These are phyloP conservation scores for Cutaneotrichosporon cyanovorans DNA, from an alignment of 1,284 basidiomycete species.

Conservation along the genomic window DNA sequence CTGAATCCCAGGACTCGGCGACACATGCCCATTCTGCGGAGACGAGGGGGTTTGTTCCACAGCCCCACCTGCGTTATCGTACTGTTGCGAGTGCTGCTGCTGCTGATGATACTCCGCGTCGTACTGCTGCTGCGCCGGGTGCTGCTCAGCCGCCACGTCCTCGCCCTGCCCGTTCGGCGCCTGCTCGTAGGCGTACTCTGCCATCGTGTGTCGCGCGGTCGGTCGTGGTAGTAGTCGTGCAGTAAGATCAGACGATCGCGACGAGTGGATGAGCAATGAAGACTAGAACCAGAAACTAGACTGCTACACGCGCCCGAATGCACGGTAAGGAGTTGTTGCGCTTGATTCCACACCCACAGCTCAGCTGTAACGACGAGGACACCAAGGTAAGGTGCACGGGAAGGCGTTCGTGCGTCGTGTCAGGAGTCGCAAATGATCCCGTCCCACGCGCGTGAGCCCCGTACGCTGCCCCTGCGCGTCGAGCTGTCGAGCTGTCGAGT, in stretches of 20 bases:
- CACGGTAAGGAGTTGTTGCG: too few relatives aligned
- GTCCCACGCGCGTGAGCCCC: too few relatives aligned
- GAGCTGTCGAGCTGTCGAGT: too few relatives aligned
- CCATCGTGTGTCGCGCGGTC: constrained; percentile 17
- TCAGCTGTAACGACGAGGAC: background rate
- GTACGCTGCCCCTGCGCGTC: too few relatives aligned
- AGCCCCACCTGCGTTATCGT: background rate
- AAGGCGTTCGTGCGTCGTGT: background rate
- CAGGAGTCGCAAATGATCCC: too few relatives aligned
- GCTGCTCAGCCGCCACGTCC: background rate
- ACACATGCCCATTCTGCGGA: constrained; percentile 4
- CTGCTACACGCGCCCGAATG: too few relatives aligned
- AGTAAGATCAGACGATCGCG: background rate
- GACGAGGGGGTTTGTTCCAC: background rate
- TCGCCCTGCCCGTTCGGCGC: constrained; percentile 9
- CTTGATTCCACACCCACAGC: too few relatives aligned
- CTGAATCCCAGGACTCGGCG: constrained; percentile 6
- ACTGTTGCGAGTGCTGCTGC: background rate
- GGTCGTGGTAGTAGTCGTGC: background rate
- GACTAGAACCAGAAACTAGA: too few relatives aligned
- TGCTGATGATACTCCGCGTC: background rate
- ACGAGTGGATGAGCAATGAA: too few relatives aligned
- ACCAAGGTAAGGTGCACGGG: background rate
- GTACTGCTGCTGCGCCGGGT: background rate
- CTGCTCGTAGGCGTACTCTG: constrained; percentile 35